Evolutionary conservation across 108 stramenopile genomes (phyloP).

Genomic region (Cyclotella kingstonii): DNA sequence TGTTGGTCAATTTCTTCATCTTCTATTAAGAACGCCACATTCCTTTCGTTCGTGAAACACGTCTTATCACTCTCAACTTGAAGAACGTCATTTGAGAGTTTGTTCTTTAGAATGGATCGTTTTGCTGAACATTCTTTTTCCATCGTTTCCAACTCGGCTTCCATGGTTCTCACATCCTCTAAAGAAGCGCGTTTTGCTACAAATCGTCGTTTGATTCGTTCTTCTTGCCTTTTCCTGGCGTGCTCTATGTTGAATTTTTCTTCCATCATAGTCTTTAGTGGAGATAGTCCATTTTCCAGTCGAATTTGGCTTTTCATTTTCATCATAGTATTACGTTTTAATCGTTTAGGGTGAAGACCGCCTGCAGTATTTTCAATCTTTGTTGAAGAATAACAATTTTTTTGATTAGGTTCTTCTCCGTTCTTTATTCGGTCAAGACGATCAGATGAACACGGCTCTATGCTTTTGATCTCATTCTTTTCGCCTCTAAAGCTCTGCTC

Average conservation of each 20-base stretch:
- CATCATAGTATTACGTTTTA: conserved; percentile 31
- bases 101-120: conserved; percentile 4
- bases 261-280: conserved; percentile 40
- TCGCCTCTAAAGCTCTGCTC: neutral
- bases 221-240: conserved; percentile 31
- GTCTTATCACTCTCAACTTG: neutral
- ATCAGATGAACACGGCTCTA: conserved; percentile 22
- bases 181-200: conserved; percentile 11
- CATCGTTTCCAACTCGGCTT: too few relatives aligned
- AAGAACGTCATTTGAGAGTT: neutral
- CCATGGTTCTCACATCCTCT: too few relatives aligned
- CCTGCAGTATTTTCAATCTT: neutral
- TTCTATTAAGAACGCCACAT: too few relatives aligned
- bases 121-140: too few relatives aligned
- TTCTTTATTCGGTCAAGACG: conserved; percentile 42
- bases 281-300: conserved; percentile 25
- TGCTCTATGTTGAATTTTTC: conserved; percentile 38
- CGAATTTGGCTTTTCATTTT: conserved; percentile 39
- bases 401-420: conserved; percentile 21
- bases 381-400: neutral
- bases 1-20: neutral
- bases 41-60: too few relatives aligned
- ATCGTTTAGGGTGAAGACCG: neutral
- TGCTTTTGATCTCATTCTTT: neutral
- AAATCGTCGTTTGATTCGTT: conserved; percentile 25